Evolutionary conservation across 495 filamentous ascomycete genomes (phyloP).

Genomic region (Lindgomyces ingoldianus): DNA sequence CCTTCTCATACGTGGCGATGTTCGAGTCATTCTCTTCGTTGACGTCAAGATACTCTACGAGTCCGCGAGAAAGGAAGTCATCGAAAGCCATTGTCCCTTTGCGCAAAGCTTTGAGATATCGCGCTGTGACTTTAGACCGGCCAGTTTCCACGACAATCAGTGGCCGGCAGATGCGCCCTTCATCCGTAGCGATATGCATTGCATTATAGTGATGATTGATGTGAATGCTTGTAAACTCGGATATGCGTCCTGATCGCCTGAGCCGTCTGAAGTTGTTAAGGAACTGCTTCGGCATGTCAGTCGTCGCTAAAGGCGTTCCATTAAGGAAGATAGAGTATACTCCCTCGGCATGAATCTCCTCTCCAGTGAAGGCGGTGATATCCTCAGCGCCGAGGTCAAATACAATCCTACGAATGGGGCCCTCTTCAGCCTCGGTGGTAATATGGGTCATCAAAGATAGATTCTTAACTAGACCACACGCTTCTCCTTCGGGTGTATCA

Average conservation of each 20-base stretch:
- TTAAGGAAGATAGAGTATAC: conserved; percentile 92
- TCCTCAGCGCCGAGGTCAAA: conserved; percentile 79
- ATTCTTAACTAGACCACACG: conserved; percentile 97
- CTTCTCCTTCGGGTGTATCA: conserved; percentile 97
- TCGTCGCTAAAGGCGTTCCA: conserved; percentile 86
- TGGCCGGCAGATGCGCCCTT: conserved; percentile 92
- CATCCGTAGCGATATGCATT: conserved; percentile 94
- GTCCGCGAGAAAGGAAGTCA: conserved; percentile 81
- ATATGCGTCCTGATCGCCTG: conserved; percentile 82
- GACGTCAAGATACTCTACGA: conserved; percentile 95
- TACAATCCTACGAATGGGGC: conserved; percentile 75
- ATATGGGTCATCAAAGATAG: conserved; percentile 99
- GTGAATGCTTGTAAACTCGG: conserved; percentile 91
- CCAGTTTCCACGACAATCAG: conserved; percentile 90
- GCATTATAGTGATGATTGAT: conserved; percentile 89
- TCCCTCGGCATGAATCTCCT: conserved; percentile 79
- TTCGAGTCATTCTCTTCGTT: conserved; percentile 98
- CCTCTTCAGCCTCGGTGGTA: conserved; percentile 91
- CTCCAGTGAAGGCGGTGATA: conserved; percentile 68
- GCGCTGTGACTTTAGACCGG: conserved; percentile 71
- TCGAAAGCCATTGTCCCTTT: conserved; percentile 84
- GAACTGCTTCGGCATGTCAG: conserved; percentile 79
- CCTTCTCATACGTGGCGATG: conserved; percentile 83
- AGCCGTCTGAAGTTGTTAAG: conserved; percentile 77
- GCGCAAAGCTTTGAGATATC: conserved; percentile 74